Evolutionary conservation across 768 basidiomycete species (phyloP).

Genomic region (Thelephora aurantiotincta): DNA sequence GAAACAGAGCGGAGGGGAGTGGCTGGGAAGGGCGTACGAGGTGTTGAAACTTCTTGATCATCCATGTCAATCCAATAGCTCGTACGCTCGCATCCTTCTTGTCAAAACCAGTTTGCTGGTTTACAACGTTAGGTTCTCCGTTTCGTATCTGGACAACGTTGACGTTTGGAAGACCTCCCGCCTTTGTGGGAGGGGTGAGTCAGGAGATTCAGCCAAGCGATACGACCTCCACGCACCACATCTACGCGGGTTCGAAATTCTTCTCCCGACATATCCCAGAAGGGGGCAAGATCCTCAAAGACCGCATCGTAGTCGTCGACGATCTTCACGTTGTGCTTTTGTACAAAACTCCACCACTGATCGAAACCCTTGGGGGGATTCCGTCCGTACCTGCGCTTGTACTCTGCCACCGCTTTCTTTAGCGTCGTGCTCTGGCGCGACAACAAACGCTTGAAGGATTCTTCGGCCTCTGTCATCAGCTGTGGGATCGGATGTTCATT

Average conservation of each 20-base stretch:
- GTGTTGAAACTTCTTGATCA: conserved; percentile 58
- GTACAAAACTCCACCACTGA: conserved; percentile 75
- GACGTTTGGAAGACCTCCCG: conserved; percentile 68
- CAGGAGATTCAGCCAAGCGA: not conserved
- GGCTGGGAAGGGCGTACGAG: conserved; percentile 26
- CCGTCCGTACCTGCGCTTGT: conserved; percentile 61
- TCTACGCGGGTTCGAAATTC: conserved; percentile 53
- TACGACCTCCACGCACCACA: conserved; percentile 29
- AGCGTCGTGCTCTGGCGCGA: conserved; percentile 70
- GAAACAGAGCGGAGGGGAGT: not conserved
- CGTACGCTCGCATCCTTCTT: conserved; percentile 65
- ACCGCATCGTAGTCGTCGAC: conserved; percentile 84
- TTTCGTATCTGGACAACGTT: conserved; percentile 70
- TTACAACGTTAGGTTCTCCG: conserved; percentile 46
- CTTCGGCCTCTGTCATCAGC: conserved; percentile 75
- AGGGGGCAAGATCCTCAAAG: conserved; percentile 70
- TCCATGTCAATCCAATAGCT: conserved; percentile 60
- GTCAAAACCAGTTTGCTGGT: conserved; percentile 39
- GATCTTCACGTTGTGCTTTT: conserved; percentile 58
- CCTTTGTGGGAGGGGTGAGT: conserved; percentile 23
- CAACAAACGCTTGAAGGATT: conserved; percentile 51
- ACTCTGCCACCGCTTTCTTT: conserved; percentile 66
- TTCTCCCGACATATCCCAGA: conserved; percentile 59
- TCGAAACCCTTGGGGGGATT: conserved; percentile 87
- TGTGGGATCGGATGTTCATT: conserved; percentile 69